Percentiles rank a stretch among this genome's conserved stretches.
Evolutionary conservation across 306 rosid species (phyloP).

Genomic region (Quercus agrifolia): DNA sequence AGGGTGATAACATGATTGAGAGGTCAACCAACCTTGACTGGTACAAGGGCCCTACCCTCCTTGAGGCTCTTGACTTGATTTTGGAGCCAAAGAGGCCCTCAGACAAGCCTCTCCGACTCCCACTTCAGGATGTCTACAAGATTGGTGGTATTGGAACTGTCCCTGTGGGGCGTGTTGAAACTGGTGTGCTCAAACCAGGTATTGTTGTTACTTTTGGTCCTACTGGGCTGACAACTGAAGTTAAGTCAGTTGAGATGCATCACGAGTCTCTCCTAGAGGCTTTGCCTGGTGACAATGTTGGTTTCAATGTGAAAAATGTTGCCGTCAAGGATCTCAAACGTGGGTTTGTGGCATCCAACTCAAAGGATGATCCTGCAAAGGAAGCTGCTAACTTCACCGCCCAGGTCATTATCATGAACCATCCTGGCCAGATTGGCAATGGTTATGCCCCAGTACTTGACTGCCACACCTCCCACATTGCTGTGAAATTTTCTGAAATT

Average conservation of each 20-base stretch:
- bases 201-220: background rate
- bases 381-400: background rate
- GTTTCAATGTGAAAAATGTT: background rate
- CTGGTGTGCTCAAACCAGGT: too few species aligned
- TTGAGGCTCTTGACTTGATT: background rate
- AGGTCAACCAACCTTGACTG: background rate
- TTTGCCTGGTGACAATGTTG: too few species aligned
- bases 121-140: conserved; percentile 4
- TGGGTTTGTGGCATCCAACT: background rate
- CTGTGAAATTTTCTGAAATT: background rate
- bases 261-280: background rate
- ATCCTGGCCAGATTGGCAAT: background rate
- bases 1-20: too few species aligned
- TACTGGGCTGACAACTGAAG: background rate
- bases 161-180: too few species aligned
- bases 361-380: background rate
- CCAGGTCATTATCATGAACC: background rate
- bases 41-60: background rate
- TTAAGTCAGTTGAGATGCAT: background rate
- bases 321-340: background rate
- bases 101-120: background rate
- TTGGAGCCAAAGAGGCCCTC: background rate
- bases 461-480: background rate
- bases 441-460: background rate
- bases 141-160: background rate